Evolutionary conservation across 768 basidiomycete genomes (phyloP).

Genomic region (Boletus rufocinnamomeus): DNA sequence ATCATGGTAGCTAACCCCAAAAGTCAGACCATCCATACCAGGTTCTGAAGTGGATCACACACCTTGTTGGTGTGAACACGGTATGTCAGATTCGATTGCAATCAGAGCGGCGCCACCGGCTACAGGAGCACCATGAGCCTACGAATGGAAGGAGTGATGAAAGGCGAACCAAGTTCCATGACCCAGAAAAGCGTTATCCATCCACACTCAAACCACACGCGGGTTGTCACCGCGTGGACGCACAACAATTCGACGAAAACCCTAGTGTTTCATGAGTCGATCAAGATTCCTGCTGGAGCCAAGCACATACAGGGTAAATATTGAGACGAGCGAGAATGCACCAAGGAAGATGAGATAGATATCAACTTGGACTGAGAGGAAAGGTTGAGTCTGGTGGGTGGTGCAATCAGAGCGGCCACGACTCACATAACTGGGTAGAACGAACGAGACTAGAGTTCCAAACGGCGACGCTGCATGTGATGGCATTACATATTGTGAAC

Average conservation of each 20-base stretch:
- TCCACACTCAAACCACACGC: conserved; percentile 71
- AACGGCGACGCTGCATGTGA: conserved; percentile 63
- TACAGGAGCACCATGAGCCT: conserved; percentile 27
- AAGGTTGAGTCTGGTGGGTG: conserved; percentile 12
- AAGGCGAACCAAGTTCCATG: conserved; percentile 57
- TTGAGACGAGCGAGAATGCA: conserved; percentile 54
- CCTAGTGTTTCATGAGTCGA: conserved; percentile 31
- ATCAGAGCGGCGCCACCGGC: conserved; percentile 56
- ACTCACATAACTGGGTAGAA: conserved; percentile 43
- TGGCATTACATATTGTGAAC: conserved; percentile 65
- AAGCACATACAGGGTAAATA: conserved; percentile 57
- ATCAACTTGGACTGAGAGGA: conserved; percentile 48
- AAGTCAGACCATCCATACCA: conserved; percentile 3
- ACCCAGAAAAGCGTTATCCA: conserved; percentile 62
- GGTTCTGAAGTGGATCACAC: conserved; percentile 2
- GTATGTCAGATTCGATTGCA: conserved; percentile 36
- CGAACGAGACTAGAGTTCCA: conserved; percentile 64
- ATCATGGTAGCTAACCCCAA: neutral
- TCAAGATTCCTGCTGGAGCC: neutral
- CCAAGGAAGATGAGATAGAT: conserved; percentile 62
- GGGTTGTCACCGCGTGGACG: conserved; percentile 50
- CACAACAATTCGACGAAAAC: conserved; percentile 60
- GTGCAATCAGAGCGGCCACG: neutral
- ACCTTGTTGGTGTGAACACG: conserved; percentile 40
- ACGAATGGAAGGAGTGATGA: conserved; percentile 1